phyloP scores from a whole-genome alignment of 345 rosid genomes.

The Bruguiera sexangula region DNA sequence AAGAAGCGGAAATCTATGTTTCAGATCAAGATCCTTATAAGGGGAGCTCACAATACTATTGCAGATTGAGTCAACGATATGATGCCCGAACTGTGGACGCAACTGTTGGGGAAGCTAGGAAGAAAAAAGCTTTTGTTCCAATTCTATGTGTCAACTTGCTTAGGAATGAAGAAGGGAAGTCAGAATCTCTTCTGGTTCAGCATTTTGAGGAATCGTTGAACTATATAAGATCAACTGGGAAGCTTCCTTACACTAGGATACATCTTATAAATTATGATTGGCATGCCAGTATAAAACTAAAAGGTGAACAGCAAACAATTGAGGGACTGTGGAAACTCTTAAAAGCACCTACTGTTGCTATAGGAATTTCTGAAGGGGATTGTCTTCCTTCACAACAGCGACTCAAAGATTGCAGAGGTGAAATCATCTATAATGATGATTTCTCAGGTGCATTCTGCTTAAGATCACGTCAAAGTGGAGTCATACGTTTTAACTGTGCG shows the following conservation, averaged over 20 bases:
- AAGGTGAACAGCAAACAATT: conserved; percentile 90
- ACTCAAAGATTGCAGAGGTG: conserved; percentile 88
- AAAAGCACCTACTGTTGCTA: conserved; percentile 60
- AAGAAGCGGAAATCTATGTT: conserved; percentile 97
- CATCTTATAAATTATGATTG: conserved; percentile 83
- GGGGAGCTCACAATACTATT: conserved; percentile 83
- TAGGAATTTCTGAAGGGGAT: conserved; percentile 91
- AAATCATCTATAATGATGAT: conserved; percentile 68
- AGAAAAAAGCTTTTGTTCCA: conserved; percentile 70
- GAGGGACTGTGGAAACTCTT: conserved; percentile 87
- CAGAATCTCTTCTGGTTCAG: conserved; percentile 85
- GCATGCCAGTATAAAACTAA: conserved; percentile 76
- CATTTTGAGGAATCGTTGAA: conserved; percentile 87
- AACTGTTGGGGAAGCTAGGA: conserved; percentile 54
- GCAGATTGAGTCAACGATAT: conserved; percentile 80
- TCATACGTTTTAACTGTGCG: conserved; percentile 90
- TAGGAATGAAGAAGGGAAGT: conserved; percentile 82
- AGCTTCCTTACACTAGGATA: conserved; percentile 68
- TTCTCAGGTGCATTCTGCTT: conserved; percentile 87
- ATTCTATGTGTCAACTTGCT: conserved; percentile 84
- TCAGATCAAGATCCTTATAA: conserved; percentile 81
- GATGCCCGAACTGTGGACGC: conserved; percentile 63
- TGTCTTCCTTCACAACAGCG: conserved; percentile 74
- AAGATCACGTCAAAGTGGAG: conserved; percentile 95
- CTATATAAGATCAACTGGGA: conserved; percentile 59